phyloP scores from a whole-genome alignment of 805 yeast species.

The Barnettozyma siamensis region DNA sequence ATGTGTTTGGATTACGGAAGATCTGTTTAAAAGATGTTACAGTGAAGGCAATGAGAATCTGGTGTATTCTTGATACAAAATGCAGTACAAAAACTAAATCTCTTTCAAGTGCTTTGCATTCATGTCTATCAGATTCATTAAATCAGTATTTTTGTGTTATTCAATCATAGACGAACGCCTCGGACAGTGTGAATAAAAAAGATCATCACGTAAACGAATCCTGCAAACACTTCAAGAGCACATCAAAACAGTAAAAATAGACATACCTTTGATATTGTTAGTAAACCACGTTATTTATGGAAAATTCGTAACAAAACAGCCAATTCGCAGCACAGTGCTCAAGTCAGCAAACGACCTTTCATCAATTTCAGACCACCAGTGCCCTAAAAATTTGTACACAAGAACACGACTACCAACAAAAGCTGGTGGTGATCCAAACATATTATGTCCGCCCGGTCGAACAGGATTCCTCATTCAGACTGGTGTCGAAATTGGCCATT shows the following conservation, averaged over 20 bases:
- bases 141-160: slow-evolving; percentile 42
- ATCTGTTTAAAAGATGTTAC: no score
- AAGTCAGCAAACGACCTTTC: slow-evolving; percentile 32
- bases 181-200: slow-evolving; percentile 54
- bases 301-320: no score
- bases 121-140: slow-evolving; percentile 41
- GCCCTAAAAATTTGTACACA: slow-evolving; percentile 45
- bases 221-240: not conserved
- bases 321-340: not conserved
- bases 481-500: no score
- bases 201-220: slow-evolving; percentile 29
- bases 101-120: no score
- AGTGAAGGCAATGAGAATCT: no score
- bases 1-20: no score
- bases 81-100: no score
- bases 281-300: no score
- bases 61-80: not conserved
- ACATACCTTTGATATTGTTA: not conserved
- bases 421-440: slow-evolving; percentile 26
- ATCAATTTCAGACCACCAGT: slow-evolving; percentile 45
- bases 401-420: slow-evolving; percentile 39
- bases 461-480: slow-evolving; percentile 19
- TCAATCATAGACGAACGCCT: slow-evolving; percentile 31
- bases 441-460: slow-evolving; percentile 51
- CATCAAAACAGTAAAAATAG: not conserved